A percentile compares a stretch with the other conserved stretches of the same genome.
Conservation (phyloP, 495 filamentous ascomycete species). For the Sordaria brevicollis region DNA sequence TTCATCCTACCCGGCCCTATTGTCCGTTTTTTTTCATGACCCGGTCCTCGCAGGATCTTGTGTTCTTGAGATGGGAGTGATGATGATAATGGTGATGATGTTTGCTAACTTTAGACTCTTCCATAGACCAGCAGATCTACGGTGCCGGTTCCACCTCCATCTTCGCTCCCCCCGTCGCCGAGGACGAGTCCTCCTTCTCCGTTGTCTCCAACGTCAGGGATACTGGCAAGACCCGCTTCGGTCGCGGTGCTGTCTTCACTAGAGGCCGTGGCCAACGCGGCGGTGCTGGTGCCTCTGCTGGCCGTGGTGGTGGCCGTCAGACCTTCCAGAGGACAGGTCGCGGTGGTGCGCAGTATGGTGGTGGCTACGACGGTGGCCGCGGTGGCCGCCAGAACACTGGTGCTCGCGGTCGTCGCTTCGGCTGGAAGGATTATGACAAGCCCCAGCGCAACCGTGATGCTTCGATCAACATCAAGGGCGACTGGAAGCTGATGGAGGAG, state of each 20-base stretch:
- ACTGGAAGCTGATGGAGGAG: slow-evolving; percentile 94
- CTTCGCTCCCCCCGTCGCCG: slow-evolving; percentile 81
- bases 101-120: background rate
- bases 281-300: slow-evolving; percentile 51
- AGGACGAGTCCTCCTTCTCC: slow-evolving; percentile 96
- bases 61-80: background rate
- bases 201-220: slow-evolving; percentile 91
- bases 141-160: slow-evolving; percentile 78
- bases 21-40: background rate
- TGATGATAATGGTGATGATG: background rate
- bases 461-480: slow-evolving; percentile 84
- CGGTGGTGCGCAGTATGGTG: slow-evolving; percentile 30
- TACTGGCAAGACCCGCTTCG: slow-evolving; percentile 75
- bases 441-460: slow-evolving; percentile 91
- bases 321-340: slow-evolving; percentile 37
- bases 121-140: slow-evolving; percentile 86
- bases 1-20: background rate
- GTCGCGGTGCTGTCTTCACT: slow-evolving; percentile 76
- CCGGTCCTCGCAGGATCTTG: background rate
- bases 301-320: slow-evolving; percentile 50
- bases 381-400: slow-evolving; percentile 47
- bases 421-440: slow-evolving; percentile 99
- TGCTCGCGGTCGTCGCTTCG: slow-evolving; percentile 69
- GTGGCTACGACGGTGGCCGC: slow-evolving; percentile 42
- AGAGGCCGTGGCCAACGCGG: slow-evolving; percentile 76